Evolutionary conservation across 163 green algal genomes (phyloP).

Genomic region (Chlorella variabilis): DNA sequence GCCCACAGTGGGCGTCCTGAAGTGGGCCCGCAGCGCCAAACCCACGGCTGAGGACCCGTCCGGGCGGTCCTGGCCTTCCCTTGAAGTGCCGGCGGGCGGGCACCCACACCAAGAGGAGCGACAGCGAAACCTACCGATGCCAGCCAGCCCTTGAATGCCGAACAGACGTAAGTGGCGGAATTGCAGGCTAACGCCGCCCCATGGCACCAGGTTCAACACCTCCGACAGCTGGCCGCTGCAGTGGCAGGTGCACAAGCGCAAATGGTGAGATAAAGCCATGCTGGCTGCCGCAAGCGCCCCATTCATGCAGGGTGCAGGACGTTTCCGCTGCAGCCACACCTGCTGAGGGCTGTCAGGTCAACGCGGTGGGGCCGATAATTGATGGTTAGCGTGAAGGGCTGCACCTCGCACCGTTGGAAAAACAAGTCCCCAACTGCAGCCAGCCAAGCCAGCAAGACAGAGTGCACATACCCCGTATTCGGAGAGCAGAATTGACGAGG

Average conservation of each 20-base stretch:
- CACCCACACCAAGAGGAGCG: too few relatives aligned
- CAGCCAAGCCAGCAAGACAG: too few relatives aligned
- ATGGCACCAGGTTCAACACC: conserved; percentile 74
- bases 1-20: too few relatives aligned
- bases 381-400: conserved; percentile 56
- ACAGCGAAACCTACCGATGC: not conserved
- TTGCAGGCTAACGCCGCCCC: conserved; percentile 63
- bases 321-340: not conserved
- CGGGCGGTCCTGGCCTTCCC: too few relatives aligned
- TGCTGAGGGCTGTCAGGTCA: conserved; percentile 59
- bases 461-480: too few relatives aligned
- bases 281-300: too few relatives aligned
- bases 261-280: not conserved
- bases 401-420: conserved; percentile 67
- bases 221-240: conserved; percentile 62
- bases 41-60: too few relatives aligned
- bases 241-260: too few relatives aligned
- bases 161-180: conserved; percentile 59
- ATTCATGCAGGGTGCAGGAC: too few relatives aligned
- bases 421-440: conserved; percentile 30
- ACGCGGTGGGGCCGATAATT: conserved; percentile 63
- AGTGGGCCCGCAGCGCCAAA: too few relatives aligned
- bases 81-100: too few relatives aligned
- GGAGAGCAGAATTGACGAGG: not conserved
- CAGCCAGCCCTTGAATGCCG: conserved; percentile 50